Percentiles rank a stretch among this genome's conserved stretches.
phyloP scores from a whole-genome alignment of 106 monocot species.

The Dioscorea zingiberensis region DNA sequence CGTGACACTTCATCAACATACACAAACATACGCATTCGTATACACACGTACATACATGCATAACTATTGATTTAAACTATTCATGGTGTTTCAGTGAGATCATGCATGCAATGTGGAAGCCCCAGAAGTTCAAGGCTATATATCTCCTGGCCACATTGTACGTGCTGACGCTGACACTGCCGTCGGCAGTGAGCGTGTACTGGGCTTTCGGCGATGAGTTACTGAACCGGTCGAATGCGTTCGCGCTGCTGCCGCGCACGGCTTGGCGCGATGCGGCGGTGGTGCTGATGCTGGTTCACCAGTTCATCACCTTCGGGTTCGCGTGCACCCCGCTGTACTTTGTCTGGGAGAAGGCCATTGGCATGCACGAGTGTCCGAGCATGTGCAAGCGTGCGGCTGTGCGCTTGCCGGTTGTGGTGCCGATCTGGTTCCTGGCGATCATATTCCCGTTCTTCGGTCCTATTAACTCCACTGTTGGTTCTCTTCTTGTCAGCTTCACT shows the following conservation, averaged over 20 bases:
- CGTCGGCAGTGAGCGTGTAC: conserved; percentile 67
- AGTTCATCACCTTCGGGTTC: conserved; percentile 98
- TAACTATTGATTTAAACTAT: not conserved
- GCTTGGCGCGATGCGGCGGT: conserved; percentile 74
- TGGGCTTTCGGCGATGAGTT: conserved; percentile 95
- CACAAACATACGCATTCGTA: not conserved
- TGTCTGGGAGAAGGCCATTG: conserved; percentile 92
- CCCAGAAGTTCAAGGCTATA: conserved; percentile 69
- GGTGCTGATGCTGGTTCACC: conserved; percentile 92
- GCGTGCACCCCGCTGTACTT: conserved; percentile 97
- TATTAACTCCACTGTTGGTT: conserved; percentile 90
- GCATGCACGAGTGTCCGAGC: conserved; percentile 88
- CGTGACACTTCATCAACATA: conserved; percentile 3
- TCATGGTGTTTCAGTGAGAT: conserved; percentile 23
- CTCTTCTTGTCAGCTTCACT: conserved; percentile 92
- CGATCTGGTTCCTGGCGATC: conserved; percentile 96
- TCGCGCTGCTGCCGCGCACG: conserved; percentile 73
- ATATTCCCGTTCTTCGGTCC: conserved; percentile 99
- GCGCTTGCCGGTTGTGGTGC: conserved; percentile 80
- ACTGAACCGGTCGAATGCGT: conserved; percentile 78
- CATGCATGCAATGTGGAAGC: conserved; percentile 85
- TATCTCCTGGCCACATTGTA: conserved; percentile 56
- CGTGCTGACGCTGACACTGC: conserved; percentile 64
- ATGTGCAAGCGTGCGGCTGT: conserved; percentile 89
- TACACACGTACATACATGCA: not conserved